Base-by-base conservation (phyloP, 257 asterid species). In the Penstemon davidsonii region DNA sequence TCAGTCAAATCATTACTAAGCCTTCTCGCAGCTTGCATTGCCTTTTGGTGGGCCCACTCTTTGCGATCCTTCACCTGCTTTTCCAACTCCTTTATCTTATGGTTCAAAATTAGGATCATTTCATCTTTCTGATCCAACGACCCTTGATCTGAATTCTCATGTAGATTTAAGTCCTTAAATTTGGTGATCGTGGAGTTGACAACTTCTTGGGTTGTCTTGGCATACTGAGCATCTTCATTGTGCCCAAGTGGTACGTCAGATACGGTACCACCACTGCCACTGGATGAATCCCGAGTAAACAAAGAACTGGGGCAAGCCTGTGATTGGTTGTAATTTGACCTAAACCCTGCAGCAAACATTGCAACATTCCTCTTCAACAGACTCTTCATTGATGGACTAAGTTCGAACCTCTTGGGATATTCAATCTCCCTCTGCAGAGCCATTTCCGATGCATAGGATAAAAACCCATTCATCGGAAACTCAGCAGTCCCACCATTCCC, bases 11-110 rank as follows among this genome's bases (percentile, higher is more conserved):
- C 99, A 70, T 80, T 80, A 68, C 96, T 84, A 53, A 93, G 89
- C 89, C 87, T 93, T 63, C 92, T 81, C 9, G 99, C 99, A 62
- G 99, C 99, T 79, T 90, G 96, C 92, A 93, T 86, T 3, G 99
- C 97, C 80, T 90, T 93, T 75, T 90, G 88, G 70, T 88, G 96
- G 13, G 97, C 99, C 99, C 99, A 90, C 40, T 88, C 99, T 77
- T 88, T 90, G 15, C 92, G 80, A 62, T 93, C 99, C 81, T 87
- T 86, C 58, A 87, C 96, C 74, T 88, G 94, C 53, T 79, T 85
- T 84, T 93, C 96, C 10, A 90, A 83, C 69, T 88, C 96, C 87
- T 90, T 88, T 55, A 88, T 84, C 88, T 88, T 95, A 72, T 81
- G 86, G 49, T 87, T 68, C 86, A 90, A 79, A 75, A 82, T 79